Percentiles rank a stretch among this genome's conserved stretches.
Conservation (phyloP, 331 rosid species). For the Erythrophleum ivorense region DNA sequence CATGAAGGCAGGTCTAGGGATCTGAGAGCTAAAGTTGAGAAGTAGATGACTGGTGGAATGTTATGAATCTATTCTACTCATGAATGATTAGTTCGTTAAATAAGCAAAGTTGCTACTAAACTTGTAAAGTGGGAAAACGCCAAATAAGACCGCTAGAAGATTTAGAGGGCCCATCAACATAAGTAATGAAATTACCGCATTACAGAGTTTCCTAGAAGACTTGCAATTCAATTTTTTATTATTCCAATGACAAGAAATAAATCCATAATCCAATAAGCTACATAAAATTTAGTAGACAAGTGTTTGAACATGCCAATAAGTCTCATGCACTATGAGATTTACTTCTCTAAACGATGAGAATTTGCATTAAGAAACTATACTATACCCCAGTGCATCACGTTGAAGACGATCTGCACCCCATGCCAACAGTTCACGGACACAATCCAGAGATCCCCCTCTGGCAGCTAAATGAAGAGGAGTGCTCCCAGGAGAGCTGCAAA, state of each 20-base stretch:
- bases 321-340: background rate
- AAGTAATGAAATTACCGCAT: conserved; percentile 22
- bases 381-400: conserved; percentile 74
- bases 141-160: background rate
- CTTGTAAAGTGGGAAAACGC: conserved; percentile 1
- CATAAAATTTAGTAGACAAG: background rate
- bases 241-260: conserved; percentile 18
- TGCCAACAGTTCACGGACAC: conserved; percentile 68
- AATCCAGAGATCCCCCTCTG: conserved; percentile 77
- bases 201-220: conserved; percentile 8
- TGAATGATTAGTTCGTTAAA: background rate
- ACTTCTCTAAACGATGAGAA: background rate
- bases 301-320: background rate
- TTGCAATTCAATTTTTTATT: background rate
- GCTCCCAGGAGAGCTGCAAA: conserved; percentile 70
- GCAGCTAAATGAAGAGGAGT: conserved; percentile 83
- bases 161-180: background rate
- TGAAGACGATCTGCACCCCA: conserved; percentile 89
- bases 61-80: conserved; percentile 22
- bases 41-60: conserved; percentile 25
- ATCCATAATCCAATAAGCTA: conserved; percentile 1
- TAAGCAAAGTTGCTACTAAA: conserved; percentile 9
- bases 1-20: conserved; percentile 3
- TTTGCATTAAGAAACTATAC: background rate
- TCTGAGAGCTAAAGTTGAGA: background rate